Evolutionary conservation across 2,329 filamentous ascomycete species (phyloP), one percentile per base, ranked within the genome.

Genomic region (Pyrenochaeta sp.): DNA sequence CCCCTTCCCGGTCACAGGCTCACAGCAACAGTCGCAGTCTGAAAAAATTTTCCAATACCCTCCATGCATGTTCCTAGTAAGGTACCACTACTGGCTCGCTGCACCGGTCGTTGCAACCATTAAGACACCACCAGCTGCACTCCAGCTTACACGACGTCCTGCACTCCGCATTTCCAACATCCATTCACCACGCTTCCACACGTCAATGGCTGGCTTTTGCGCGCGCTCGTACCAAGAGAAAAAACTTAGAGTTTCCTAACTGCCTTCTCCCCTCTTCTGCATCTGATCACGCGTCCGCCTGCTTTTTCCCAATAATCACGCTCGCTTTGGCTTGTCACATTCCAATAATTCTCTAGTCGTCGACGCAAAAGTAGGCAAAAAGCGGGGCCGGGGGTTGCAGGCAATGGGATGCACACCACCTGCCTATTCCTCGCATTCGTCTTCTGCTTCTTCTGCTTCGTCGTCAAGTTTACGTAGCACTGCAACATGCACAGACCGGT

Each of bases 141-240:
- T 50, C 43, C 50, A 35, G 39, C 44, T 50, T 50, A 36, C 41
- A 43, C 44, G 15, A 38, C 44, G 40, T 45, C 6, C 35, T 51
- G 50, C 53, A 51, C 50, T 46, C 46, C 41, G 44, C 47, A 53
- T 32, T 46, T 7, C 31, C 17, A 10, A 18, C 35, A 35, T 32
- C 39, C 23, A 30, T 43, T 20, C 37, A 51, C 48, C 34, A 48
- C 48, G 41, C 41, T 43, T 41, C 40, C 14, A 40, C 11, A n/a
- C 41, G 29, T 36, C 14, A 44, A 27, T 41, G 42, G 36, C 26
- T 30, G 29, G 30, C 23, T 19, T 22, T 29, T 19, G 6, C 20
- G 4, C n/a, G n/a, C n/a, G n/a, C n/a, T n/a, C n/a, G n/a, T n/a
- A n/a, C n/a, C n/a, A n/a, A n/a, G n/a, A n/a, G n/a, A n/a, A n/a